Conservation (phyloP, 495 filamentous ascomycete species). For the Parathielavia hyrcaniae region DNA sequence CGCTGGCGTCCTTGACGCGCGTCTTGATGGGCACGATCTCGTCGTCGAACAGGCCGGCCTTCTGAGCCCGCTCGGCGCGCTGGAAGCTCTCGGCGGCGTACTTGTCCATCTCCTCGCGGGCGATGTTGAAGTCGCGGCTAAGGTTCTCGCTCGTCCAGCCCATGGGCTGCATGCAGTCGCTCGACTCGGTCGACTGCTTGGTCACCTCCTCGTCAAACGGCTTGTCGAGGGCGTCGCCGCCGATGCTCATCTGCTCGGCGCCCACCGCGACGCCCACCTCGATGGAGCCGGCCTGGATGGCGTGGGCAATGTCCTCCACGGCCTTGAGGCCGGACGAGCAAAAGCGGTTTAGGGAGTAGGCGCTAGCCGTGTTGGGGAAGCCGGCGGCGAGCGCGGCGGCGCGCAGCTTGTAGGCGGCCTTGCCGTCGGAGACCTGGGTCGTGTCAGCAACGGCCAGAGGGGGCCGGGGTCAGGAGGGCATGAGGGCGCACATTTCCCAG, state of each 20-base stretch:
- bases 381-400: constrained; percentile 85
- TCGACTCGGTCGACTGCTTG: constrained; percentile 62
- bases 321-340: constrained; percentile 95
- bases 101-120: constrained; percentile 70
- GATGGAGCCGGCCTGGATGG: constrained; percentile 75
- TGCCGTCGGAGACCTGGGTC: constrained; percentile 69
- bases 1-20: constrained; percentile 75
- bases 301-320: constrained; percentile 86
- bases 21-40: constrained; percentile 87
- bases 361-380: constrained; percentile 81
- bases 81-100: constrained; percentile 82
- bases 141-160: constrained; percentile 97
- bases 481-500: constrained; percentile 71
- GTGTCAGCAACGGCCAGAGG: not conserved
- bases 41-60: constrained; percentile 87
- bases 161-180: constrained; percentile 91
- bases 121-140: constrained; percentile 80
- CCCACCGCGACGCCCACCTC: constrained; percentile 82
- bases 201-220: constrained; percentile 77
- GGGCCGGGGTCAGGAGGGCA: not conserved
- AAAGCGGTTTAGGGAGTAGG: constrained; percentile 84
- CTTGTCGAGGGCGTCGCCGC: constrained; percentile 57
- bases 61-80: constrained; percentile 84
- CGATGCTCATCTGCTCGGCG: constrained; percentile 76
- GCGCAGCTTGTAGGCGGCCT: constrained; percentile 83